These are phyloP conservation scores for Rutidosis leptorrhynchoides DNA, from an alignment of 129 eudicot species.

Conservation along the genomic window DNA sequence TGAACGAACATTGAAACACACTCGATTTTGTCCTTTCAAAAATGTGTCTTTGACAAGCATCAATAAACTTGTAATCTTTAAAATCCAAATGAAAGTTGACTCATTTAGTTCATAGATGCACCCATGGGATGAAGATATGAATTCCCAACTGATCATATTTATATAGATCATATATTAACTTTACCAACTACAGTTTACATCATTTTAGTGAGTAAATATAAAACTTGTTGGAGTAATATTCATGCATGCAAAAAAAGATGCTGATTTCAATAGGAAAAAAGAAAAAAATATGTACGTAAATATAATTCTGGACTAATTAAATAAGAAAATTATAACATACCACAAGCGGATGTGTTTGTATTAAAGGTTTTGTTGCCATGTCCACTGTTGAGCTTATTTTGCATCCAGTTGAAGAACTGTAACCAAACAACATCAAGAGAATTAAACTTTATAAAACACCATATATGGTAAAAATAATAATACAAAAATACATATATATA, in stretches of 20 bases:
- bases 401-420: constrained; percentile 93
- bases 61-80: neutral
- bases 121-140: neutral
- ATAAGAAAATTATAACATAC: constrained; percentile 40
- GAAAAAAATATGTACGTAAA: too few relatives aligned
- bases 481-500: neutral
- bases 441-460: neutral
- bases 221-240: too few relatives aligned
- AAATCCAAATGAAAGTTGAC: constrained; percentile 14
- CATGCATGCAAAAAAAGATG: constrained; percentile 5
- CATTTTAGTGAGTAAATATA: neutral
- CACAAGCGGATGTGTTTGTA: constrained; percentile 33
- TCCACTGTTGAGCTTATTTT: constrained; percentile 56
- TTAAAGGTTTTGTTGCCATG: constrained; percentile 44
- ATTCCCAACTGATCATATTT: neutral
- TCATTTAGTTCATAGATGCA: neutral
- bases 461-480: neutral
- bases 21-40: constrained; percentile 7
- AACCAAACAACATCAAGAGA: constrained; percentile 28
- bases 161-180: neutral
- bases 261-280: neutral
- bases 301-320: too few relatives aligned
- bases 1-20: constrained; percentile 10
- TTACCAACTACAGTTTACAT: neutral
- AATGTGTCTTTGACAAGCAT: constrained; percentile 5